Base-by-base conservation (phyloP, 2,329 filamentous ascomycete genomes). In the Chalara sp. region DNA sequence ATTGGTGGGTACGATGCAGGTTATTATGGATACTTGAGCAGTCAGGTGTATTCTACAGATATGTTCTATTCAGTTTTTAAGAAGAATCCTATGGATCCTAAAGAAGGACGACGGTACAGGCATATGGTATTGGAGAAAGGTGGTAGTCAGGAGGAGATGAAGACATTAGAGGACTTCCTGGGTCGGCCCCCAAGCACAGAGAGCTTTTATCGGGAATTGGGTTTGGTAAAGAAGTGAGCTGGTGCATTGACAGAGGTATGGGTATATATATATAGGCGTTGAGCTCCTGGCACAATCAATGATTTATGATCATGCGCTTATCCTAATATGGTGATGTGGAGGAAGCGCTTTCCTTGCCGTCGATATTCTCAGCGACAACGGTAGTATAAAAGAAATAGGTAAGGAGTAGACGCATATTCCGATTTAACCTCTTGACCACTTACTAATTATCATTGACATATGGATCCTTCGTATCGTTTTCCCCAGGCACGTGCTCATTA, bases 51-150 rank as follows among this genome's bases (percentile, higher is more conserved):
- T 70, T 87, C 83, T 28, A 79, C 85, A 30, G 88, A 95, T 68
- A 92, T 95, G 87, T 95, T 92, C 74, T 83, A 88, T 69, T 79
- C 79, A 0, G 83, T 87, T 44, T 93, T 93, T 72, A 84, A 85
- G 72, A 74, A 79, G 59, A 76, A 91, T 65, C 88, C 88, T 0
- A 90, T 92, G 87, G 80, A 90, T 65, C 76, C 75, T 32, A 79
- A 78, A 57, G 81, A 89, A 65, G 88, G 88, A 1, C 76, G 87
- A 11, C 71, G 87, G 52, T 93, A 92, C 70, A 77, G 88, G 49
- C 84, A 89, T 67, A 86, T 81, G 0, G 87, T 93, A 28, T 72
- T 93, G 5, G 85, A 91, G 71, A 81, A 80, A 57, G 88, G 88
- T 37, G 88, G 88, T 1, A 84, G 80, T 59, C 83, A 85, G 66